Percentiles rank a stretch among this genome's conserved stretches.
phyloP scores from a whole-genome alignment of 129 eudicot species.

The Centrapalus pauciflorus region DNA sequence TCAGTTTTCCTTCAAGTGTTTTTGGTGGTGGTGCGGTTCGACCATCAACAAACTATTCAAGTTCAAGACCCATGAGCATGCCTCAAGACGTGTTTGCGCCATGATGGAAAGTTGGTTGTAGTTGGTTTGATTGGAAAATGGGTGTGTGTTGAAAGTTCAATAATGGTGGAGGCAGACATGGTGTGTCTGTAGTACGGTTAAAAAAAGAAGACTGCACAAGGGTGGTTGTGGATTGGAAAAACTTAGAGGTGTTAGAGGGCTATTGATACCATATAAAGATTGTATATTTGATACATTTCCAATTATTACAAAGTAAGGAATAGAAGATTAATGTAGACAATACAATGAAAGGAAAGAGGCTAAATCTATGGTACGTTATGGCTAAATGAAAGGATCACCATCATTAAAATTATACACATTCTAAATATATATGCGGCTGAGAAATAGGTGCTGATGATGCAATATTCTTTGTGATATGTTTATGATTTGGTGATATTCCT shows the following conservation, averaged over 20 bases:
- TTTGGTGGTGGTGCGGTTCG: neutral
- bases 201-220: neutral
- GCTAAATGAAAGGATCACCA: too few relatives aligned
- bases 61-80: neutral
- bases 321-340: neutral
- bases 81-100: neutral
- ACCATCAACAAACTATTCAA: neutral
- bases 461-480: neutral
- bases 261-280: neutral
- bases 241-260: neutral
- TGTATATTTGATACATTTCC: neutral
- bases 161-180: neutral
- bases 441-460: neutral
- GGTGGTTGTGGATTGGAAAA: neutral
- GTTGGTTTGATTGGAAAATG: neutral
- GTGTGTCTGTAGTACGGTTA: neutral
- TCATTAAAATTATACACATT: neutral
- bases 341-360: neutral
- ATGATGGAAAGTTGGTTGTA: neutral
- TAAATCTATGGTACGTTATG: neutral
- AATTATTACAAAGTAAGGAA: neutral
- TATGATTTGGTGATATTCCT: neutral
- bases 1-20: neutral
- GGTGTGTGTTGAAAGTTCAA: neutral
- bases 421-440: neutral